Conservation (phyloP, 192 early-diverging fungal genomes). For the Cetraspora pellucida region DNA sequence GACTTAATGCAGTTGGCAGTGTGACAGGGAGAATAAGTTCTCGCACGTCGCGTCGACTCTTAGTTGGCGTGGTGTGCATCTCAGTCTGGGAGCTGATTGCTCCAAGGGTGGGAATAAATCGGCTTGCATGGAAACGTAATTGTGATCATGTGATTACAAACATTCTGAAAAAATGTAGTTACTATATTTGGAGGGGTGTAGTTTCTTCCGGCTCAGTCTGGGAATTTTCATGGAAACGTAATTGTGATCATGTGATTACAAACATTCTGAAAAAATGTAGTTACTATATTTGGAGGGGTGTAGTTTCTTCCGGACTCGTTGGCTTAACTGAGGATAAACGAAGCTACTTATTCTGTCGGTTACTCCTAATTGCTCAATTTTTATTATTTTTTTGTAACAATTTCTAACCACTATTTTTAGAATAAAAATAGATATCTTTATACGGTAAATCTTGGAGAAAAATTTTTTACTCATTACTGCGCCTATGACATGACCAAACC, state of each 20-base stretch:
- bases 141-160: not conserved
- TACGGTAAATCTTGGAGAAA: not conserved
- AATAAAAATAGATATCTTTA: not conserved
- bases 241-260: conserved; percentile 1
- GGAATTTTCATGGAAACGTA: not conserved
- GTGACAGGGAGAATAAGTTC: conserved; percentile 19
- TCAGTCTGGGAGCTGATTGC: conserved; percentile 2
- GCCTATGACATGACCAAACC: too few relatives aligned
- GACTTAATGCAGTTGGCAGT: not conserved
- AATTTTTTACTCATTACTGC: too few relatives aligned
- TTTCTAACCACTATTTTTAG: conserved; percentile 1
- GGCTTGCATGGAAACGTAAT: not conserved
- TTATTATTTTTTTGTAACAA: conserved; percentile 13
- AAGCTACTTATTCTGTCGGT: conserved; percentile 27
- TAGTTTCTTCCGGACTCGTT: conserved; percentile 22
- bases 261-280: conserved; percentile 22
- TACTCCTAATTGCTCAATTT: not conserved
- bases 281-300: conserved; percentile 9
- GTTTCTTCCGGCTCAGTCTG: too few relatives aligned
- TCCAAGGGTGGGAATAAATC: conserved; percentile 22
- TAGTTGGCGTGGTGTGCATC: conserved; percentile 18
- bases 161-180: conserved; percentile 17
- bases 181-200: conserved; percentile 18
- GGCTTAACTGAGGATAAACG: conserved; percentile 35
- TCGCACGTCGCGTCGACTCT: not conserved